Evolutionary conservation across 257 asterid genomes (phyloP), one percentile per base, ranked within the genome.

Genomic region (Cordia subcordata): DNA sequence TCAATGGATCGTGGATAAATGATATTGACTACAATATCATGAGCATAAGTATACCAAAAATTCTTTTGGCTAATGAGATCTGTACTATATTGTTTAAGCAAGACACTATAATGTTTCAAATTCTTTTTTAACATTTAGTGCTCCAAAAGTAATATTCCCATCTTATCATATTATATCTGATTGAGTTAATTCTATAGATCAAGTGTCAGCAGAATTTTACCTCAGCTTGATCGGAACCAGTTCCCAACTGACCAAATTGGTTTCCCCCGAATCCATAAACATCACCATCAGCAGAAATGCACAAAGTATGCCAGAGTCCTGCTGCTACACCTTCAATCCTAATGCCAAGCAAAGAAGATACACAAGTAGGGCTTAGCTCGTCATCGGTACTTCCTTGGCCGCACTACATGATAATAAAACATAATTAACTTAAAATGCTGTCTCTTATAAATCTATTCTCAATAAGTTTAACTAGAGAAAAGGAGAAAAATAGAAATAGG

Each of bases 371-470:
- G 66, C 92, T 89, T 55, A 93, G 83, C 80, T 89, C 97, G 22
- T 93, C 99, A 53, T 93, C 99, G 56, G 99, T 93, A 77, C 94
- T 85, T 65, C 99, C 99, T 69, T 83, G 97, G 64, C 99, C 99
- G 67, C 97, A 93, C 99, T 93, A 65, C 77, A 78, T 60, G 44
- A 65, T 62, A 60, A 37, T 35, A 51, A 40, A 72, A 53, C 50
- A 60, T 14, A 60, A 39, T 52, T 45, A 18, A 46, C 15, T 3
- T 10, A 42, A 62, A 42, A 17, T 14, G 14, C 4, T 14, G 10
- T 42, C 10, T 2, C 10, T 2, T 10, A 42, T 11, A 42, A 42
- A 42, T 10, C 10, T 10, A 11, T n/a, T n/a, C n/a, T n/a, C 3
- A 42, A 42, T 14, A 42, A 42, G 3, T 10, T 42, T 42, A 42